phyloP scores from a whole-genome alignment of 495 filamentous ascomycete species.

The Aspergillus sclerotiicarbonarius region DNA sequence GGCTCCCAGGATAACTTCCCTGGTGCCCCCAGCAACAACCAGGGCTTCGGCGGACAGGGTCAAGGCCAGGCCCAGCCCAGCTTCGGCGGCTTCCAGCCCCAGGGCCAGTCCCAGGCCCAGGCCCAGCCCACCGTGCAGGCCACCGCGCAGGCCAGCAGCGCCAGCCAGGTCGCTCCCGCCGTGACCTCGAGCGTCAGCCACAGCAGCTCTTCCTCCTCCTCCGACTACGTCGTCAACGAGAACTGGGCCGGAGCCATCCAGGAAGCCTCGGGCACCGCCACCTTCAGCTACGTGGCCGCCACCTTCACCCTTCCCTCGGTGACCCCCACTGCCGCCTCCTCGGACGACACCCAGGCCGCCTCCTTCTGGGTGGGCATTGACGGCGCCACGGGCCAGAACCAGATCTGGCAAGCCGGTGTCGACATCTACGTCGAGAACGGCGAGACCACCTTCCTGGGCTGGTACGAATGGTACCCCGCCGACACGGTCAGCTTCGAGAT shows the following conservation, averaged over 20 bases:
- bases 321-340: constrained; percentile 32
- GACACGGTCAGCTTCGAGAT: constrained; percentile 46
- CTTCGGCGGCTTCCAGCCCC: background rate
- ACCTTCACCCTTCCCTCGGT: constrained; percentile 47
- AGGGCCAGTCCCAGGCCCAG: background rate
- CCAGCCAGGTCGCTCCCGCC: constrained; percentile 16
- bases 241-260: constrained; percentile 54
- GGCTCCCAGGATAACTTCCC: background rate
- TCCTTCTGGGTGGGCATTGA: constrained; percentile 56
- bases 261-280: constrained; percentile 22
- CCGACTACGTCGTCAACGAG: constrained; percentile 33
- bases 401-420: constrained; percentile 54
- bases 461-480: constrained; percentile 59
- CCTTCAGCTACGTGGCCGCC: constrained; percentile 43
- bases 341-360: constrained; percentile 36
- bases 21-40: background rate
- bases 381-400: constrained; percentile 45
- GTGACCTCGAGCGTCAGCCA: constrained; percentile 7
- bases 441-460: constrained; percentile 42
- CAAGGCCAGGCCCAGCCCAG: constrained; percentile 1
- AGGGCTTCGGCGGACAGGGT: background rate
- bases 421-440: constrained; percentile 44
- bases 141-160: constrained; percentile 18
- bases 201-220: constrained; percentile 2
- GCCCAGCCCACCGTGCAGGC: background rate